Percentiles rank a stretch among this genome's conserved stretches.
These are phyloP conservation scores for Penicillium sp. DNA, from an alignment of 2,329 filamentous ascomycete genomes.

Conservation along the genomic window DNA sequence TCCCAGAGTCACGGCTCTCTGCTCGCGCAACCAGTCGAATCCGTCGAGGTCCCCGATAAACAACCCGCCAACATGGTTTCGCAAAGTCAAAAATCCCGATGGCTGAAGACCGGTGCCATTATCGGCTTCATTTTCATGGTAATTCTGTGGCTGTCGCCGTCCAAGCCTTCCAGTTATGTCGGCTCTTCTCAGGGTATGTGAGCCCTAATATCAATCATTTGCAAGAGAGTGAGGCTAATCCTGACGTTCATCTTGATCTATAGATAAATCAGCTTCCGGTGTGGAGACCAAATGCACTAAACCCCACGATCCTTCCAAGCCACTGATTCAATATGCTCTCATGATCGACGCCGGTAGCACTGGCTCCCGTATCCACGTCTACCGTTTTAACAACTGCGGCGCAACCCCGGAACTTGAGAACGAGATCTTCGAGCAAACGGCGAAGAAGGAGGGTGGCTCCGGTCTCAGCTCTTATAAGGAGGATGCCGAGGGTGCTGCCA, in stretches of 20 bases:
- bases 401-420: conserved; percentile 90
- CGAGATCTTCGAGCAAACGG: conserved; percentile 92
- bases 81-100: conserved; percentile 64
- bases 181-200: conserved; percentile 29
- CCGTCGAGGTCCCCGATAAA: conserved; percentile 46
- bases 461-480: conserved; percentile 83
- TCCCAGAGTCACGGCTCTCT: conserved; percentile 51
- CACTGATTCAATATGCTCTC: conserved; percentile 93
- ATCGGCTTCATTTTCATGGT: conserved; percentile 62
- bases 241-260: conserved; percentile 4
- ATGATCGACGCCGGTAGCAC: conserved; percentile 99
- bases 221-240: conserved; percentile 1
- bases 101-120: conserved; percentile 65
- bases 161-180: conserved; percentile 30
- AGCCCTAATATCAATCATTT: not conserved
- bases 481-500: conserved; percentile 85
- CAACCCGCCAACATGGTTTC: conserved; percentile 58
- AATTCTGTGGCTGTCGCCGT: conserved; percentile 58
- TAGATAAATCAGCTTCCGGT: conserved; percentile 48
- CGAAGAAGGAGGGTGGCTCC: conserved; percentile 77
- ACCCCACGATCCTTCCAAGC: conserved; percentile 84
- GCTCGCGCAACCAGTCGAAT: conserved; percentile 53
- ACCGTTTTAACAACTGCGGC: conserved; percentile 99
- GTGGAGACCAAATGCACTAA: conserved; percentile 76
- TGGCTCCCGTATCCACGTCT: conserved; percentile 96